A percentile compares a stretch with the other conserved stretches of the same genome.
These are phyloP conservation scores for Aspergillus sp. DNA, from an alignment of 2,329 filamentous ascomycete species.

Conservation along the genomic window DNA sequence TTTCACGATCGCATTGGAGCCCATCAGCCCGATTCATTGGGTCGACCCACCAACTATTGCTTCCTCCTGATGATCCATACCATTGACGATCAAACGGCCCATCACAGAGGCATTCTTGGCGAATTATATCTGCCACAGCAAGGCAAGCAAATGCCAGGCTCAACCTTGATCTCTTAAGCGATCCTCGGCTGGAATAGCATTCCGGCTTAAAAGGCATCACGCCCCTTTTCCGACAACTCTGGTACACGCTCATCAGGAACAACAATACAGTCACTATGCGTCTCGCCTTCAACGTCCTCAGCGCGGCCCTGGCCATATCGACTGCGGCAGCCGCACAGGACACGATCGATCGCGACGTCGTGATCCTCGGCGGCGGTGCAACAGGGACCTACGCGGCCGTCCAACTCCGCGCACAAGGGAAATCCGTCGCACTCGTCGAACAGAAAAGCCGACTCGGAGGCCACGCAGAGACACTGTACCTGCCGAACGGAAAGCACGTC, in stretches of 20 bases:
- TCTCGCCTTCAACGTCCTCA: not conserved
- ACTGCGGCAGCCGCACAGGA: not conserved
- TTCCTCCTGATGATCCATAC: not conserved
- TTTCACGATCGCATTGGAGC: too few species aligned
- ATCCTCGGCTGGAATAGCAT: too few species aligned
- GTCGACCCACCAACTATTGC: not conserved
- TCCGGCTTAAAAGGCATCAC: too few species aligned
- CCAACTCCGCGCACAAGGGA: conserved; percentile 28
- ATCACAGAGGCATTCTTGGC: too few species aligned
- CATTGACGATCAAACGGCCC: not conserved
- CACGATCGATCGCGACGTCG: conserved; percentile 25
- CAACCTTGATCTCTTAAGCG: too few species aligned
- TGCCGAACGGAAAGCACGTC: conserved; percentile 26
- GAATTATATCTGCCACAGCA: too few species aligned
- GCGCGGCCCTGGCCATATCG: not conserved
- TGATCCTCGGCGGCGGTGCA: conserved; percentile 37
- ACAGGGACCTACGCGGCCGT: conserved; percentile 37
- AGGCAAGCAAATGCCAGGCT: too few species aligned
- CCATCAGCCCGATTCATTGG: not conserved
- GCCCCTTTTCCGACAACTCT: too few species aligned
- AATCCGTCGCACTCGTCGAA: conserved; percentile 38
- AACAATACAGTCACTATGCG: not conserved
- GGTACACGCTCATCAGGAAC: too few species aligned
- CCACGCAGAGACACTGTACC: conserved; percentile 33
- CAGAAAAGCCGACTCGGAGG: conserved; percentile 35